phyloP scores from a whole-genome alignment of 2,329 filamentous ascomycete species.

The Cercospora zeae-maydis region DNA sequence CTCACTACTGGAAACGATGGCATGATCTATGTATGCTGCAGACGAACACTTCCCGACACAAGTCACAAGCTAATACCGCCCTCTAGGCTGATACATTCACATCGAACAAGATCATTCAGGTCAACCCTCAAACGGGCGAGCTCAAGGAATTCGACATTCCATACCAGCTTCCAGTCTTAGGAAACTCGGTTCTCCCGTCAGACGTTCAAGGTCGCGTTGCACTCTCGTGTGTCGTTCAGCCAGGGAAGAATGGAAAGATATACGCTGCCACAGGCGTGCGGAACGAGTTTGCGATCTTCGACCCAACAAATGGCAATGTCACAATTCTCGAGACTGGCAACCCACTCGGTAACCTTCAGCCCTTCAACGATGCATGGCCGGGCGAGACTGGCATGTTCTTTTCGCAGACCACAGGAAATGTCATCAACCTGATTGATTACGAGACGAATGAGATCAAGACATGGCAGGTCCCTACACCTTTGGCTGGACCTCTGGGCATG shows the following conservation, averaged over 20 bases:
- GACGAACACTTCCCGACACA: background rate
- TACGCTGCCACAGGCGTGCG: slow-evolving; percentile 24
- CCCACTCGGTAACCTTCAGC: slow-evolving; percentile 24
- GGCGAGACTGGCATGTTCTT: slow-evolving; percentile 27
- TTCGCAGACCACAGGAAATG: slow-evolving; percentile 24
- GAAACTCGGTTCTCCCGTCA: slow-evolving; percentile 20
- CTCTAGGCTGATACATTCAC: slow-evolving; percentile 25
- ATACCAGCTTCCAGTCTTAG: slow-evolving; percentile 21
- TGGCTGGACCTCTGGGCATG: slow-evolving; percentile 23
- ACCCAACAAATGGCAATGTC: slow-evolving; percentile 19
- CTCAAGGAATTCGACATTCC: slow-evolving; percentile 24
- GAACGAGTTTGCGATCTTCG: slow-evolving; percentile 24
- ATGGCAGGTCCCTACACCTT: slow-evolving; percentile 22
- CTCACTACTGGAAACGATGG: slow-evolving; percentile 22
- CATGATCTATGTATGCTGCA: slow-evolving; percentile 20
- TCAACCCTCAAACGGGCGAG: slow-evolving; percentile 19
- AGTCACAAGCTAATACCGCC: background rate
- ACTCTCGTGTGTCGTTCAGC: slow-evolving; percentile 23
- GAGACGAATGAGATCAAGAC: slow-evolving; percentile 21
- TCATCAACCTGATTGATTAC: slow-evolving; percentile 26
- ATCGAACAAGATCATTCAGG: slow-evolving; percentile 27
- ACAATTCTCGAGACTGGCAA: slow-evolving; percentile 22
- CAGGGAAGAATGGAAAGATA: slow-evolving; percentile 25
- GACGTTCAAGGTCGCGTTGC: slow-evolving; percentile 19
- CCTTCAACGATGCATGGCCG: slow-evolving; percentile 27